Conservation (phyloP, 2,329 filamentous ascomycete species). For the Geosmithia flava region DNA sequence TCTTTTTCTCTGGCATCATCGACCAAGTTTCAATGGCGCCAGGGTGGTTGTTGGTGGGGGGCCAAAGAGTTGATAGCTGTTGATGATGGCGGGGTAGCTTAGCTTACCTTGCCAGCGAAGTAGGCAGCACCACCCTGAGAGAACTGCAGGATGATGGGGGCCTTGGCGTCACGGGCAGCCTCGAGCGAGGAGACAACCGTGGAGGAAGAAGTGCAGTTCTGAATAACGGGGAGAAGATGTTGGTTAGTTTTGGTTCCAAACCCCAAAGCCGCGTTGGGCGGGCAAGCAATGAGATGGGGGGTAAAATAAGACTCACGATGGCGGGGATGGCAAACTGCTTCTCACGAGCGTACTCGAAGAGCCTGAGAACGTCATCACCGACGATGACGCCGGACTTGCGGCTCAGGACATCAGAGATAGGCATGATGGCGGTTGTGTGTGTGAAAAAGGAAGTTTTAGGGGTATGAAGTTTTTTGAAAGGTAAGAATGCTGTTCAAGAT, state of each 20-base stretch:
- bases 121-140: conserved; percentile 89
- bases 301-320: conserved; percentile 31
- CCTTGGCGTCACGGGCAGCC: conserved; percentile 84
- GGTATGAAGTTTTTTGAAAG: no score
- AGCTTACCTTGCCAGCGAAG: conserved; percentile 70
- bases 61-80: no score
- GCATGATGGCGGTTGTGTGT: conserved; percentile 17
- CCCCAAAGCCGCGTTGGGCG: background rate
- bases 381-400: conserved; percentile 42
- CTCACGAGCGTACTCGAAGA: conserved; percentile 86
- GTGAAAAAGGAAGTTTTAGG: background rate
- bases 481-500: no score
- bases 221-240: background rate
- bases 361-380: conserved; percentile 41
- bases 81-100: background rate
- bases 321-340: conserved; percentile 82
- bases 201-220: conserved; percentile 87
- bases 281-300: conserved; percentile 7
- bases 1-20: no score
- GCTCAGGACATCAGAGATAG: conserved; percentile 28
- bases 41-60: no score
- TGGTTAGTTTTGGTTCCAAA: background rate
- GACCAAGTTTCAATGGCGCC: no score
- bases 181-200: conserved; percentile 70
- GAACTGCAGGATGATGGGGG: conserved; percentile 85